Base-by-base conservation (phyloP, 2,329 filamentous ascomycete genomes). In the Colletotrichum nymphaeae region DNA sequence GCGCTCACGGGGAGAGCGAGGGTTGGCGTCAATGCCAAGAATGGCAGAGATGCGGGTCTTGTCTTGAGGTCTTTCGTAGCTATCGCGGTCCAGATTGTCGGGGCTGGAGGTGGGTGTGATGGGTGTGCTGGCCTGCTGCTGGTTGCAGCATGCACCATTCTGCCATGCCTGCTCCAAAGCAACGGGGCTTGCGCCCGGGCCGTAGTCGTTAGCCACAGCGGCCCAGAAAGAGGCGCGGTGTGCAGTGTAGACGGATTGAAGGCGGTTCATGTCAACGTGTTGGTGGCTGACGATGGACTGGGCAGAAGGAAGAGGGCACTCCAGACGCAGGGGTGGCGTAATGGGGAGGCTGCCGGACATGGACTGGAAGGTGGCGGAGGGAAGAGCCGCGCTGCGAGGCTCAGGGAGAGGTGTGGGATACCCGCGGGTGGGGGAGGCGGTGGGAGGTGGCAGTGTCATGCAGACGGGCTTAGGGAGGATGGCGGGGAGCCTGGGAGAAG, bases 141-240 rank as follows among this genome's bases (percentile, higher is more conserved):
- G 77, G 79, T 82, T 80, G 83, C 83, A 83, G 77, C 84, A 83
- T 32, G 81, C 78, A 52, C 84, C 87, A 11, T 84, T 84, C 79
- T 86, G 88, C 91, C 93, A 95, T n/a, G 92, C 90, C 79, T 92
- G 91, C 83, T 94, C 93, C 24, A 95, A 86, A 42, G 90, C 86
- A 16, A 87, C 86, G 1, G 93, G 89, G 62, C 89, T 91, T 1
- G 87, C 87, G 42, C 90, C 89, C 16, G 85, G 81, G 66, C 93
- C 93, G 78, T 95, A 95, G 78, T 95, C 93, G 30, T 89, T 85
- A 35, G 93, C 93, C 46, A 96, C 88, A 60, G 89, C 87, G 42
- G 89, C 86, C 93, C 94, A 96, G 84, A 96, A 95, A 9, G 89
- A 88, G 63, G 88, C 86, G 56, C 93, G 90, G 82, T 94, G 93